A percentile compares a stretch with the other conserved stretches of the same genome.
Evolutionary conservation across 495 filamentous ascomycete genomes (phyloP).

Genomic region (Trichoderma orchidacearum): DNA sequence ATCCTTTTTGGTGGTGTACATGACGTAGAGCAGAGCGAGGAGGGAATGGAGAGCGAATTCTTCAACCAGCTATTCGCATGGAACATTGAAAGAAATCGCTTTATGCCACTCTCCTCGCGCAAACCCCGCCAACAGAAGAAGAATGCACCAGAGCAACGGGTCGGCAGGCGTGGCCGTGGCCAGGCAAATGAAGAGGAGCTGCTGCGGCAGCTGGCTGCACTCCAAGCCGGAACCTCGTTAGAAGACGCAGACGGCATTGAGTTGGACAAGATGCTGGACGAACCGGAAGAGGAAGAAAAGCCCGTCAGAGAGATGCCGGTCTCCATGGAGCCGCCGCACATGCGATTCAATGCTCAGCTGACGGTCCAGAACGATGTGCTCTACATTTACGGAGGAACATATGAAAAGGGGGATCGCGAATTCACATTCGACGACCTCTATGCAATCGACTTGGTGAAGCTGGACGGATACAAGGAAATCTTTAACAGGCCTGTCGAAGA

Average conservation of each 20-base stretch:
- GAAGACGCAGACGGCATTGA: slow-evolving; percentile 44
- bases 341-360: slow-evolving; percentile 77
- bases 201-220: slow-evolving; percentile 63
- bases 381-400: slow-evolving; percentile 89
- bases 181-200: slow-evolving; percentile 86
- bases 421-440: slow-evolving; percentile 92
- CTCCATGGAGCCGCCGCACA: slow-evolving; percentile 70
- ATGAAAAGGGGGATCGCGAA: slow-evolving; percentile 86
- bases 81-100: slow-evolving; percentile 89
- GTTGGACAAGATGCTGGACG: slow-evolving; percentile 28
- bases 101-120: slow-evolving; percentile 69
- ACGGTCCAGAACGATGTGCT: slow-evolving; percentile 84
- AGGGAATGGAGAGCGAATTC: slow-evolving; percentile 92
- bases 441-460: slow-evolving; percentile 76
- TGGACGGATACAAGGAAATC: slow-evolving; percentile 82
- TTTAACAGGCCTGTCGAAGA: slow-evolving; percentile 75
- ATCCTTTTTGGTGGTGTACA: slow-evolving; percentile 92
- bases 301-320: slow-evolving; percentile 37
- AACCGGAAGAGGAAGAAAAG: slow-evolving; percentile 32
- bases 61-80: slow-evolving; percentile 81
- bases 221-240: slow-evolving; percentile 54
- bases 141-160: slow-evolving; percentile 28
- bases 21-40: slow-evolving; percentile 85
- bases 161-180: slow-evolving; percentile 52
- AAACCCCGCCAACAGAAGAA: slow-evolving; percentile 49